Percentiles rank a stretch among this genome's conserved stretches.
phyloP scores from a whole-genome alignment of 306 rosid genomes.

The Begonia peltatifolia region DNA sequence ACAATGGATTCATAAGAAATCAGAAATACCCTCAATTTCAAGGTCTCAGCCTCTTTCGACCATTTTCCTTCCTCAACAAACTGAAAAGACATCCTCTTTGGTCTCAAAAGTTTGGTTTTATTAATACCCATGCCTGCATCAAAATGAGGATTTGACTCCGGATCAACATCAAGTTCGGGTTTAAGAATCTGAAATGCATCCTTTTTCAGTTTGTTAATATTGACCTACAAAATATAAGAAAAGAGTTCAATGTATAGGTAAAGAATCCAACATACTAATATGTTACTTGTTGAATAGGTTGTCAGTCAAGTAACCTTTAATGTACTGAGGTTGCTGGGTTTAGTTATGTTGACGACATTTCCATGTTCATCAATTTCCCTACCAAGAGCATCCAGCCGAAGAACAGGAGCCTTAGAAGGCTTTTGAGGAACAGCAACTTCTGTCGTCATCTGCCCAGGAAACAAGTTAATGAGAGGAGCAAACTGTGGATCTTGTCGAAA shows the following conservation, averaged over 20 bases:
- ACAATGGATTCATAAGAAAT: neutral
- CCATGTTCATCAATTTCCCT: slow-evolving; percentile 96
- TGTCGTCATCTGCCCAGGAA: slow-evolving; percentile 57
- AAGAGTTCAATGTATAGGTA: neutral
- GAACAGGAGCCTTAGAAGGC: slow-evolving; percentile 85
- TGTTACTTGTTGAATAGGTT: no score
- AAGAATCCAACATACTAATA: no score
- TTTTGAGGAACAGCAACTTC: slow-evolving; percentile 56
- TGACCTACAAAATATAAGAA: slow-evolving; percentile 47
- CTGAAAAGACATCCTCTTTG: slow-evolving; percentile 66
- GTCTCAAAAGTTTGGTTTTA: slow-evolving; percentile 68
- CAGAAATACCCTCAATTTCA: slow-evolving; percentile 59
- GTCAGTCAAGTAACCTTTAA: slow-evolving; percentile 39
- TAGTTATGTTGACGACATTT: slow-evolving; percentile 56
- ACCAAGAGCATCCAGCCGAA: slow-evolving; percentile 93
- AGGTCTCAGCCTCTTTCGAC: slow-evolving; percentile 81
- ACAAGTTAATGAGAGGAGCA: slow-evolving; percentile 78
- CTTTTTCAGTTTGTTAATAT: slow-evolving; percentile 87
- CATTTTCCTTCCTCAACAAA: slow-evolving; percentile 97
- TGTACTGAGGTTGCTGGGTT: slow-evolving; percentile 82
- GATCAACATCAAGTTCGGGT: slow-evolving; percentile 85
- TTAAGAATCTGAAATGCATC: slow-evolving; percentile 79
- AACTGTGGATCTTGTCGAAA: slow-evolving; percentile 93
- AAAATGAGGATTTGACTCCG: slow-evolving; percentile 69
- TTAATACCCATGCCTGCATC: slow-evolving; percentile 72